A percentile compares a stretch with the other conserved stretches of the same genome.
These are phyloP conservation scores for Trametopsis cervina DNA, from an alignment of 768 basidiomycete species.

Conservation along the genomic window DNA sequence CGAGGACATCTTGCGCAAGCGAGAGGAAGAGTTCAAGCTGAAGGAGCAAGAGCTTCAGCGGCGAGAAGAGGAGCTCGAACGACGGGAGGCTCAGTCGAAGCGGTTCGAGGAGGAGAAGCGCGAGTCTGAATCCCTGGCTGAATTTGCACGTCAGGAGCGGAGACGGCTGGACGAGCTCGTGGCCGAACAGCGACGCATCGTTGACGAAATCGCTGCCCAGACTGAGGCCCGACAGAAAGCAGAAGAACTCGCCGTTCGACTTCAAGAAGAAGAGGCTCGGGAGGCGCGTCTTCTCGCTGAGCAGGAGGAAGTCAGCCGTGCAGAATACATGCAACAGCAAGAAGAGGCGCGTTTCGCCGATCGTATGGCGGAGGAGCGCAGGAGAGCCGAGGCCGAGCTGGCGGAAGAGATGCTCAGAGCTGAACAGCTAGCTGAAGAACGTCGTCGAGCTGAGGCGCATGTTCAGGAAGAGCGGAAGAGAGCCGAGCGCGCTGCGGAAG, in stretches of 20 bases:
- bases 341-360: constrained; percentile 24
- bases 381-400: background rate
- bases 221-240: constrained; percentile 25
- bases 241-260: constrained; percentile 20
- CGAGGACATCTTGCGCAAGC: constrained; percentile 12
- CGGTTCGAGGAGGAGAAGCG: constrained; percentile 17
- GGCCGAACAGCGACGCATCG: constrained; percentile 6
- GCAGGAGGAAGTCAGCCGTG: constrained; percentile 25
- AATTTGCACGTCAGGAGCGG: background rate
- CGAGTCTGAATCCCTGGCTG: constrained; percentile 1
- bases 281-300: constrained; percentile 20
- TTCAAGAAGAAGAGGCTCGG: constrained; percentile 27
- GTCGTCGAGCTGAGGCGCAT: constrained; percentile 8
- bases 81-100: constrained; percentile 11
- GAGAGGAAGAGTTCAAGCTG: constrained; percentile 11
- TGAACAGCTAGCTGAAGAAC: constrained; percentile 9
- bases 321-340: constrained; percentile 15
- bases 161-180: constrained; percentile 5
- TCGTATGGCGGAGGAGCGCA: constrained; percentile 21
- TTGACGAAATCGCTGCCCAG: constrained; percentile 12
- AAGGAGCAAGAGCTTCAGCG: constrained; percentile 5
- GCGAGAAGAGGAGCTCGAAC: constrained; percentile 13
- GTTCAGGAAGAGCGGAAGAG: constrained; percentile 27
- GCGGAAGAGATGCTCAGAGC: constrained; percentile 4
- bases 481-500: constrained; percentile 21